Evolutionary conservation across 164 flowering plant species (phyloP), one percentile per base, ranked within the genome.

Genomic region (Echeveria elegans): DNA sequence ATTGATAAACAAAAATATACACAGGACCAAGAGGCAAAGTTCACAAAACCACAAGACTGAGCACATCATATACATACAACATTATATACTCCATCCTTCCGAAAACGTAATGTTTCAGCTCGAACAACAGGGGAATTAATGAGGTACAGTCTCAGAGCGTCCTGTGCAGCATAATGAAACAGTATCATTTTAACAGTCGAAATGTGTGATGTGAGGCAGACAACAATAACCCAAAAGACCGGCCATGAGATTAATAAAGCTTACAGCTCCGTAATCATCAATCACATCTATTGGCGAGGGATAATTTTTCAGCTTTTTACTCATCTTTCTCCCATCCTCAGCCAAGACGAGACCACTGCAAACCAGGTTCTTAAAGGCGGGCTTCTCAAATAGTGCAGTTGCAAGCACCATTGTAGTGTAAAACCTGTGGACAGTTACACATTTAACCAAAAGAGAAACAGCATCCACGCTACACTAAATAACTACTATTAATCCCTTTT

Each of bases 71-170:
- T 63, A 84, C 94, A 84, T 71, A 94, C 99, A 73, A 92, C 96
- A 76, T 87, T 75, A 74, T 75, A 86, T n/a, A 95, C 99, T 68
- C 99, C 99, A 11, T 92, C 97, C 78, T 81, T 89, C 67, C 84
- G 92, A 75, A 95, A 92, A 31, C 90, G 85, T 67, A 95, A 71
- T 64, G 96, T 82, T 77, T 95, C 99, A 4, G 96, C 99, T 71
- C 99, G 99, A 63, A 95, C 99, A 76, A 95, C 97, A 40, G 99
- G 99, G 50, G 99, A 95, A 70, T 95, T 89, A 62, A 95, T 88
- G 59, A 95, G 80, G 83, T 95, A 95, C 52, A 95, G 75, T 19
- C 99, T 76, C 67, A 95, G 73, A 14, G 99, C 97, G 80, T 95
- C 97, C 96, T 92, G 79, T 38, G 66, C 11, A 74, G 65, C 0